phyloP scores from a whole-genome alignment of 768 basidiomycete genomes.

The Suillus tomentosus region DNA sequence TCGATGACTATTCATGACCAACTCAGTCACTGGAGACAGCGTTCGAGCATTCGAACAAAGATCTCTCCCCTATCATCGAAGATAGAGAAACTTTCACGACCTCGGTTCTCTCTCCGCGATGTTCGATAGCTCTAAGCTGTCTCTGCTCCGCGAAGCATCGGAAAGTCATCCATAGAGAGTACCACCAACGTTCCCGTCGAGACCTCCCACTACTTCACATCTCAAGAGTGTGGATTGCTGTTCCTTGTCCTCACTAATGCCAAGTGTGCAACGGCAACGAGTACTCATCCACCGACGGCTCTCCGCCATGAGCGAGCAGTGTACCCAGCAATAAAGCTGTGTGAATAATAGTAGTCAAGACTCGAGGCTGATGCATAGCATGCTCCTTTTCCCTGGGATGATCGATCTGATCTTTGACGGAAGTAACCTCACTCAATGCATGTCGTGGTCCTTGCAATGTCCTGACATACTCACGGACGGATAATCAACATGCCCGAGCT shows the following conservation, averaged over 20 bases:
- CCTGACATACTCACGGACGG: too few species aligned
- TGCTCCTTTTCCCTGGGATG: too few species aligned
- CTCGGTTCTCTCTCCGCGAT: conserved; percentile 20
- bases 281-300: conserved; percentile 20
- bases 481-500: too few species aligned
- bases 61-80: conserved; percentile 13
- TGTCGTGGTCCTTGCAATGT: too few species aligned
- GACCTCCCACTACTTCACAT: conserved; percentile 9
- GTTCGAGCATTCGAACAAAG: not conserved
- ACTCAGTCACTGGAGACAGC: conserved; percentile 1
- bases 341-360: conserved; percentile 58
- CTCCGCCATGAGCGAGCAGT: conserved; percentile 31
- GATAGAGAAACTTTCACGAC: conserved; percentile 1
- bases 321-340: conserved; percentile 72
- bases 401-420: too few species aligned
- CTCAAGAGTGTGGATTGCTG: conserved; percentile 15
- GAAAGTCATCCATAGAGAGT: conserved; percentile 18
- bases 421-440: too few species aligned
- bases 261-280: conserved; percentile 7
- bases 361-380: too few species aligned
- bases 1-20: conserved; percentile 1
- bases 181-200: conserved; percentile 2
- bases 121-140: conserved; percentile 26
- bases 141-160: conserved; percentile 11
- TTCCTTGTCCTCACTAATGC: conserved; percentile 16